Conservation (phyloP, 768 basidiomycete species). For the Leccinum fibrillosum region DNA sequence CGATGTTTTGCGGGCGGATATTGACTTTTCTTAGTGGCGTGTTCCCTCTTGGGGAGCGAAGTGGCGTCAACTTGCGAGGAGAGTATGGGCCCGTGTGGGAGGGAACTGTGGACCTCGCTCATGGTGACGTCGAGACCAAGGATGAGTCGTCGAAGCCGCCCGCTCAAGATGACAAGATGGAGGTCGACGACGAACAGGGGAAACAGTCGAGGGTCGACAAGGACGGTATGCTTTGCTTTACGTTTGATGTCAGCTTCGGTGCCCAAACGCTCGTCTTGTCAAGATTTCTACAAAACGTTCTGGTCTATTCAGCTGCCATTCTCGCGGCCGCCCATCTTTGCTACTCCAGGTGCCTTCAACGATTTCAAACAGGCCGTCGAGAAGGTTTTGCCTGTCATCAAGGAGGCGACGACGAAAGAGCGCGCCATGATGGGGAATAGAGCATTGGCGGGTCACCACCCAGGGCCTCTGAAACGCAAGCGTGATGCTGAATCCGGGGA, state of each 20-base stretch:
- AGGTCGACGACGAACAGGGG: conserved; percentile 49
- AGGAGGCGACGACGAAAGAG: conserved; percentile 85
- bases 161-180: conserved; percentile 52
- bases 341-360: conserved; percentile 49
- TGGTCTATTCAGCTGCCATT: conserved; percentile 88
- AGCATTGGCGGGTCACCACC: conserved; percentile 35
- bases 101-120: conserved; percentile 46
- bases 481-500: conserved; percentile 60
- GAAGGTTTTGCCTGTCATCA: conserved; percentile 73
- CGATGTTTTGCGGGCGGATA: conserved; percentile 87
- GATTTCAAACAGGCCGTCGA: conserved; percentile 70
- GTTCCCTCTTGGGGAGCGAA: conserved; percentile 84
- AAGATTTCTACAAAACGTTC: conserved; percentile 84
- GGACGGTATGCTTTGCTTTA: conserved; percentile 45
- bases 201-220: conserved; percentile 50
- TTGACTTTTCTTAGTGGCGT: conserved; percentile 82
- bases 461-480: conserved; percentile 53
- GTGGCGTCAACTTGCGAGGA: conserved; percentile 88
- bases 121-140: conserved; percentile 31
- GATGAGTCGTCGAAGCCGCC: conserved; percentile 30
- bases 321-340: conserved; percentile 74
- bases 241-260: not conserved
- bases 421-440: conserved; percentile 84
- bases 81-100: conserved; percentile 84
- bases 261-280: conserved; percentile 4